Evolutionary conservation across 306 rosid genomes (phyloP), one percentile per base, ranked within the genome.

Genomic region (Geum urbanum): DNA sequence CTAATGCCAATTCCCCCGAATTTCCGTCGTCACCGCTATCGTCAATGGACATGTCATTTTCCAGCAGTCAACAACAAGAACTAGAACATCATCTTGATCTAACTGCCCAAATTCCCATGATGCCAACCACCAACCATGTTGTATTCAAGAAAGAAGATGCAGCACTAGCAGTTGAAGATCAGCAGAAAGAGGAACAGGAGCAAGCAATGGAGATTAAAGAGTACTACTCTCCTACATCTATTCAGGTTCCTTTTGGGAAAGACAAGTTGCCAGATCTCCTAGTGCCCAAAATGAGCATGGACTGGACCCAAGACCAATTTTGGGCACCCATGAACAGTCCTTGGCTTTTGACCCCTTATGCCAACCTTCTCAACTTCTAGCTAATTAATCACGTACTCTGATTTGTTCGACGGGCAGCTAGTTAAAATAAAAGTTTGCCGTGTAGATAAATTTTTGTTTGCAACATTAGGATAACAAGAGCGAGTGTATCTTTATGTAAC

Each of bases 321-420:
- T 94, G 95, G 94, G 72, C 91, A 40, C 91, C 87, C 8, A 57
- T 91, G 54, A 85, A 75, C 35, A 91, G 99, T 20, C 99, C 99
- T 2, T 91, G 96, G 99, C 81, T 89, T 1, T 61, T 86, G 66
- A 87, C 92, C 76, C 83, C 96, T 32, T 77, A 66, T 65, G 75
- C 94, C 70, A 84, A 79, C 74, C 63, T 91, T 69, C 74, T 87
- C 2, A 94, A 91, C 67, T 84, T 86, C 63, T 82, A 77, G 54
- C 51, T 68, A 14, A 59, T 13, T 14, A 32, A 32, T 2, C 37
- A 32, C 32, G 32, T 27, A 27, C 32, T 27, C 32, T 57, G 63
- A 57, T 58, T 13, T 13, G 19, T 24, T 55, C 11, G 55, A 44
- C 2, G 20, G 15, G 37, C 5, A 57, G n/a, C 7, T 6, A 22